phyloP scores from a whole-genome alignment of 305 asterid genomes.

The Galium porrigens region DNA sequence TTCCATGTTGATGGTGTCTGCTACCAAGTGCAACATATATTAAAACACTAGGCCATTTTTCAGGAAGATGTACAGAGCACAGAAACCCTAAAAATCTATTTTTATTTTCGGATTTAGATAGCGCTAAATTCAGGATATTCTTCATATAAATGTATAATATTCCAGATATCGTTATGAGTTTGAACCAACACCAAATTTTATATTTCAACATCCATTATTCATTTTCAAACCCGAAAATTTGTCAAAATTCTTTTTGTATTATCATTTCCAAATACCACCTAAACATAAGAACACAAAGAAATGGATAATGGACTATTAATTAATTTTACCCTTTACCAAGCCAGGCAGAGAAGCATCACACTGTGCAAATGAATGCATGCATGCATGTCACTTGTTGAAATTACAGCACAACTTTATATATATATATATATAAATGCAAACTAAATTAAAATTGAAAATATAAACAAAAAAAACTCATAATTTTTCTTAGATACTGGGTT shows the following conservation, averaged over 20 bases:
- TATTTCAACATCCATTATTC: background rate
- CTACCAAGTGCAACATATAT: background rate
- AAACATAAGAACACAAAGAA: background rate
- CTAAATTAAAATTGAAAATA: background rate
- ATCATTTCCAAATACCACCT: background rate
- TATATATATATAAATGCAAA: background rate
- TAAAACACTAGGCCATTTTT: background rate
- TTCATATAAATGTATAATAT: no score
- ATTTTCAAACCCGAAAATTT: background rate
- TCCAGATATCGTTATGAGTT: no score
- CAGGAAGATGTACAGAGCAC: background rate
- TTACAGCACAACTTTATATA: background rate
- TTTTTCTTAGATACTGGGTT: background rate
- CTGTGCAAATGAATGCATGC: background rate
- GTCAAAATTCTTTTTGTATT: no score
- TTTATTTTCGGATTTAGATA: no score
- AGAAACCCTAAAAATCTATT: background rate
- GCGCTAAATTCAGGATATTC: no score
- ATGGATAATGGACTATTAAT: no score
- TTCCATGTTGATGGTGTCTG: conserved; percentile 80
- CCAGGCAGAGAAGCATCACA: no score
- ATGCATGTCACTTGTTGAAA: background rate
- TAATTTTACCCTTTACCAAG: no score
- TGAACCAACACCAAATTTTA: no score
- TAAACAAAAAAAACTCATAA: no score